Conservation (phyloP, 2,329 filamentous ascomycete genomes). For the Paraconiothyrium sp. region DNA sequence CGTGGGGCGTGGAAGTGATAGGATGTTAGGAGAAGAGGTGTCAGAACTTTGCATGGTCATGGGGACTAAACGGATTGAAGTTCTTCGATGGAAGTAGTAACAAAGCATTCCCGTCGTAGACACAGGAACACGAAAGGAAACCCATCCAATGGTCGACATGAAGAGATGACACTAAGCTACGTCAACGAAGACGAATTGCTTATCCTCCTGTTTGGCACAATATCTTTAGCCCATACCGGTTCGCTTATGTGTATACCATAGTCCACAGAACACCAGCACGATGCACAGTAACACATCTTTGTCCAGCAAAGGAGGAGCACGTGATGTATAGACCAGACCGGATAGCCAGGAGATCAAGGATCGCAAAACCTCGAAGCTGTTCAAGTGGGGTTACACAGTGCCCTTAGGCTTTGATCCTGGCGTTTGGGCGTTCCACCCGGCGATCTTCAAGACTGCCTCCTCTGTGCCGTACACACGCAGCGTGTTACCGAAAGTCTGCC, state of each 20-base stretch:
- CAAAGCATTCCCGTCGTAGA: no score
- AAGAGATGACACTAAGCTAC: no score
- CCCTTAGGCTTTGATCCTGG: neutral
- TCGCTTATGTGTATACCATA: neutral
- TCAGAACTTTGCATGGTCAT: no score
- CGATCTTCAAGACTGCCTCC: conserved; percentile 53
- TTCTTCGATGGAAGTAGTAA: no score
- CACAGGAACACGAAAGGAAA: no score
- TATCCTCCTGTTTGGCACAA: neutral
- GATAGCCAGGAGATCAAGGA: neutral
- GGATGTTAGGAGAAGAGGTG: no score
- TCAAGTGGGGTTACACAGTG: no score
- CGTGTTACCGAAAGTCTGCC: conserved; percentile 67
- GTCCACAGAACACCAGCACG: neutral
- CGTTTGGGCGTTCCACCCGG: conserved; percentile 27
- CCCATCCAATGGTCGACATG: no score
- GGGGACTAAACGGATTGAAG: no score
- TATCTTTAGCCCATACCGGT: neutral
- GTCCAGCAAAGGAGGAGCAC: neutral
- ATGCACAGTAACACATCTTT: neutral
- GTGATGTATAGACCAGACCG: neutral
- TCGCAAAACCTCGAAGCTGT: neutral
- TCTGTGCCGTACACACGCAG: conserved; percentile 68
- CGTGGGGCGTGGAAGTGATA: no score
- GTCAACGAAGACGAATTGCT: neutral